Evolutionary conservation across 495 filamentous ascomycete genomes (phyloP), one percentile per base, ranked within the genome.

Genomic region (Sphaerosporella brunnea): DNA sequence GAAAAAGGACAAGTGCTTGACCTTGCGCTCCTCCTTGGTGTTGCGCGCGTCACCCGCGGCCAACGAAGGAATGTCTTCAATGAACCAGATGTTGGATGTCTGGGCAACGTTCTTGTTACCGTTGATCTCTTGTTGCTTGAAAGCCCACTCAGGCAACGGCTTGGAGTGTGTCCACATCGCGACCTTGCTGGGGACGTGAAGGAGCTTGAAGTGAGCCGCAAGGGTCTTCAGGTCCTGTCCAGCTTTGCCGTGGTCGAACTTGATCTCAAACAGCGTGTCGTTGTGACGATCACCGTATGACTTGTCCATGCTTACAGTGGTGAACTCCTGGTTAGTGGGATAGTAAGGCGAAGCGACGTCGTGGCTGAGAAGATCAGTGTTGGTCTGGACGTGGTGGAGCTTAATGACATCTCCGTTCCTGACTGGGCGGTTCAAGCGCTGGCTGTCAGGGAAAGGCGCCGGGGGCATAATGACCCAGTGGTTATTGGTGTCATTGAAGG

Each of bases 281-380:
- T 90, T 86, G 56, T 74, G 74, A 18, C 88, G 78, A 23, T 79
- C 72, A n/a, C 78, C 80, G 34, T 79, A 72, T 10, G 81, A 84
- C 25, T 82, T 71, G 10, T 81, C 82, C 3, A 73, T 53, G 0
- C 75, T 62, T 15, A 93, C 76, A 2, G 85, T 85, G 19, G 90
- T 96, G 59, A 96, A 96, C 62, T 97, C 90, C 64, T 97, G 90
- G 68, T 97, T 97, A 37, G 90, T 97, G 1, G 90, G 90, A 64
- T 77, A 93, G 67, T 79, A 92, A 11, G 90, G 90, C 36, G 92
- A 96, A n/a, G 90, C 90, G 39, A 97, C 90, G 62, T 97, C 90
- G 61, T 97, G 90, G n/a, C 84, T 84, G 39, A 97, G 64, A 24
- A 97, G 78, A 53, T 80, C 69, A n/a, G 77, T 82, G 61, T 93